Percentiles rank a stretch among this genome's conserved stretches.
Evolutionary conservation across 1,284 basidiomycete species (phyloP).

Genomic region (Cerioporus squamosus): DNA sequence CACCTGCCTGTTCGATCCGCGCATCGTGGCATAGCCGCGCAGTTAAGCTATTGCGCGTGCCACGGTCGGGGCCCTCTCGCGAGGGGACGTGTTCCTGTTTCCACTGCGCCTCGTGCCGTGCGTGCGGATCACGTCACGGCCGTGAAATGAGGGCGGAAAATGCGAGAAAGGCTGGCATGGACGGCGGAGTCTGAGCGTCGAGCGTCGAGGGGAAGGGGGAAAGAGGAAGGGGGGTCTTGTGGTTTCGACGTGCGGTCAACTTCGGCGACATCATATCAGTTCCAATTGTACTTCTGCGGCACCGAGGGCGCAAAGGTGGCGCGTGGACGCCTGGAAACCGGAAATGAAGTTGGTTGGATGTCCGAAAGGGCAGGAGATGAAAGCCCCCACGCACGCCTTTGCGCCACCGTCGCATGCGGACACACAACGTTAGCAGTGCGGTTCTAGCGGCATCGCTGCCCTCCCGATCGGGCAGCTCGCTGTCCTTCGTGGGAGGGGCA

Average conservation of each 20-base stretch:
- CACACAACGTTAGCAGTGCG: conserved; percentile 8
- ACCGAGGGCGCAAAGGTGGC: conserved; percentile 15
- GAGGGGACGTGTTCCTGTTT: not conserved
- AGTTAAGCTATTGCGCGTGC: conserved; percentile 9
- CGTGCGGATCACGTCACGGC: conserved; percentile 10
- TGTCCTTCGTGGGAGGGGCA: conserved; percentile 2
- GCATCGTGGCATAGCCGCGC: conserved; percentile 2
- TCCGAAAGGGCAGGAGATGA: conserved; percentile 1
- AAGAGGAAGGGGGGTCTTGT: not conserved
- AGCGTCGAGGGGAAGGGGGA: too few relatives aligned
- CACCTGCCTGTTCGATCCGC: not conserved
- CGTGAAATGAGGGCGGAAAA: not conserved
- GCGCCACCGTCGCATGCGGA: not conserved
- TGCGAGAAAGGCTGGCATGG: not conserved
- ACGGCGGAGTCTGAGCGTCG: not conserved
- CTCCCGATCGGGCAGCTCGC: not conserved
- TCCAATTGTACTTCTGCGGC: conserved; percentile 4
- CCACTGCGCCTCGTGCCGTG: conserved; percentile 10
- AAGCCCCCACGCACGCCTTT: not conserved
- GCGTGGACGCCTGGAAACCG: conserved; percentile 7
- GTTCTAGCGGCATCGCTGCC: conserved; percentile 4
- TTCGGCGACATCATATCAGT: not conserved
- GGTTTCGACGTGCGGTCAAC: not conserved
- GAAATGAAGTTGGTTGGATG: conserved; percentile 12
- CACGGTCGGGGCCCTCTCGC: too few relatives aligned